Evolutionary conservation across 2,329 filamentous ascomycete species (phyloP).

Genomic region (Alternaria conjuncta): DNA sequence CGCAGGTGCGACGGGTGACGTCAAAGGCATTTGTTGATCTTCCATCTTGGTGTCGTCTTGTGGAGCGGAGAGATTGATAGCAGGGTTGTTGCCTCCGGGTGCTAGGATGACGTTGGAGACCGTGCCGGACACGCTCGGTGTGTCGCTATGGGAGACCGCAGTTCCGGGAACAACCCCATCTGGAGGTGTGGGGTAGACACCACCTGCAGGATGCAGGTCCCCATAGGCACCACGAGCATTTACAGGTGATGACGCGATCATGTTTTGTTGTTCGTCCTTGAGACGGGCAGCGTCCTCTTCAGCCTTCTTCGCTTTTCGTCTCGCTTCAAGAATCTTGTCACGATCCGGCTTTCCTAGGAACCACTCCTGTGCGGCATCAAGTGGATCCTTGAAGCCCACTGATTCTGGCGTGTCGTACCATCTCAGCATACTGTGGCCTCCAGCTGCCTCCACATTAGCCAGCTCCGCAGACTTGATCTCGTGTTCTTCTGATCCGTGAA

Average conservation of each 20-base stretch:
- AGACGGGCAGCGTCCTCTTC: constrained; percentile 54
- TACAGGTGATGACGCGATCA: constrained; percentile 47
- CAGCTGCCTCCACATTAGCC: neutral
- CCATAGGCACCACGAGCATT: constrained; percentile 45
- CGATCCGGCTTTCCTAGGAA: constrained; percentile 43
- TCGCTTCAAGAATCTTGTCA: constrained; percentile 45
- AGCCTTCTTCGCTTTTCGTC: constrained; percentile 52
- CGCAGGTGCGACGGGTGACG: constrained; percentile 32
- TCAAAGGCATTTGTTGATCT: constrained; percentile 24
- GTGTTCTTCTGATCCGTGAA: constrained; percentile 14
- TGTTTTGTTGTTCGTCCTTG: constrained; percentile 37
- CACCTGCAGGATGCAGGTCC: constrained; percentile 45
- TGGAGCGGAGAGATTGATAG: constrained; percentile 42
- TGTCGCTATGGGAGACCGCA: constrained; percentile 35
- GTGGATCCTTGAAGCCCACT: constrained; percentile 44
- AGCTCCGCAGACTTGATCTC: neutral
- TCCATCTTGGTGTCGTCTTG: constrained; percentile 27
- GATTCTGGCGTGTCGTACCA: constrained; percentile 42
- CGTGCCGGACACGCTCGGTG: constrained; percentile 34
- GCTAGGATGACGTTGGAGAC: constrained; percentile 36
- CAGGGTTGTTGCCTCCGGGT: constrained; percentile 39
- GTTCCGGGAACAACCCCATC: constrained; percentile 46
- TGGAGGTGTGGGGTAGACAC: constrained; percentile 51
- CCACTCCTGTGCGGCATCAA: constrained; percentile 47
- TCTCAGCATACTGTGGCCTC: constrained; percentile 19